A percentile compares a stretch with the other conserved stretches of the same genome.
phyloP scores from a whole-genome alignment of 345 rosid species.

The Trapa bicornis region DNA sequence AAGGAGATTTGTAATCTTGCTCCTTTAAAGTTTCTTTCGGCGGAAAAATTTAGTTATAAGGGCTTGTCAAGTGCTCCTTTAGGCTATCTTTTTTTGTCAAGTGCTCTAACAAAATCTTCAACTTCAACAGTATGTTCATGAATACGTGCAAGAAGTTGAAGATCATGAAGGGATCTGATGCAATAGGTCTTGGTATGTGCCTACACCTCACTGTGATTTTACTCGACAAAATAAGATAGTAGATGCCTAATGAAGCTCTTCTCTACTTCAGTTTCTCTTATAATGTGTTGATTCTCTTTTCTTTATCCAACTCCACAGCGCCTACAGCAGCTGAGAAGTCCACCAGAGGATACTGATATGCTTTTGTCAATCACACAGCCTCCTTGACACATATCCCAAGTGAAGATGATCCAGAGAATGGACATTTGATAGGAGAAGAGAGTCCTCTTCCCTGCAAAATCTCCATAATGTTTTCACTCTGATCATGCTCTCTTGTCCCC shows the following conservation, averaged over 20 bases:
- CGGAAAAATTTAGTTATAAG: not conserved
- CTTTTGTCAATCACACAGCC: not conserved
- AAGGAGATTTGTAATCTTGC: not conserved
- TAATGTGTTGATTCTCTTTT: not conserved
- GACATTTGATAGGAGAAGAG: not conserved
- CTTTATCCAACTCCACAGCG: slow-evolving; percentile 24
- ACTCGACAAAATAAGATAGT: not conserved
- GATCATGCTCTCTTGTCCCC: not conserved
- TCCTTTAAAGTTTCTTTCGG: not conserved
- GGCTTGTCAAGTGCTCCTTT: not conserved
- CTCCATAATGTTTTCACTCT: not conserved
- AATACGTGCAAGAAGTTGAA: slow-evolving; percentile 64
- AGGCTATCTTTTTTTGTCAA: too few relatives aligned
- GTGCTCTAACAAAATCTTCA: not conserved
- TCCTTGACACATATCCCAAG: not conserved
- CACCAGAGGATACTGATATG: slow-evolving; percentile 8
- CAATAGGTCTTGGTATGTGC: slow-evolving; percentile 72
- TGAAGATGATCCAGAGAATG: not conserved
- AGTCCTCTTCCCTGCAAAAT: not conserved
- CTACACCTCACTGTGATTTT: not conserved
- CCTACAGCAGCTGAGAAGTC: slow-evolving; percentile 68
- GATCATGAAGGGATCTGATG: slow-evolving; percentile 76
- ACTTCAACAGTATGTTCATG: slow-evolving; percentile 46
- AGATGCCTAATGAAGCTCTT: not conserved
- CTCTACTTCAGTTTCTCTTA: not conserved